Base-by-base conservation (phyloP, 148 eudicot species). In the Chenopodium quinoa region DNA sequence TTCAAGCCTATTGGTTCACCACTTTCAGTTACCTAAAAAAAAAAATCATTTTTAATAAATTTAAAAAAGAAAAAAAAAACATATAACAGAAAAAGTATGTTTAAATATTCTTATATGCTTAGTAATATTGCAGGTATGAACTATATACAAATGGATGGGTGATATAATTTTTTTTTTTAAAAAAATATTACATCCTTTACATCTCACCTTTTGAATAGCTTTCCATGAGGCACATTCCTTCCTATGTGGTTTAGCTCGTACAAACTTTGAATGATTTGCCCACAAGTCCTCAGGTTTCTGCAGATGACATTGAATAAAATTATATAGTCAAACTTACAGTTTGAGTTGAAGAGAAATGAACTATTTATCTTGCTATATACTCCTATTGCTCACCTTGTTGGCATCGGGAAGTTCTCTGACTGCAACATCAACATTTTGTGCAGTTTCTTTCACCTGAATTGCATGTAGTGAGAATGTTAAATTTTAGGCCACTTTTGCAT, bases 321-420 rank as follows among this genome's bases (percentile, higher is more conserved):
- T n/a, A 54, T 5, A 75, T 58, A 63, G 58, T 80, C 22, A 75
- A 74, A 78, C 56, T 76, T 29, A 7, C 27, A 23, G 60, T 40
- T 17, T 27, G 75, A 5, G 19, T 44, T 29, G 13, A 13, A 22
- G 3, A 67, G 31, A 44, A 75, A 84, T 25, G 23, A 54, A 72
- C 71, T 60, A 71, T 66, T 23, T 63, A 73, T 40, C 69, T 47
- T 37, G n/a, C 11, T 67, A 54, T 62, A 75, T 32, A 75, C 9
- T 32, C 19, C 31, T 75, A 32, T 23, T 75, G n/a, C 84, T 83
- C 86, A 97, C 99, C 96, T 81, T 82, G 88, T 97, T 97, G 81
- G 97, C 99, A 91, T 97, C 99, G 7, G 99, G 99, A 81, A 97
- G 99, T 79, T 97, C 99, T 86, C 97, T 89, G 19, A 88, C 94